A percentile compares a stretch with the other conserved stretches of the same genome.
phyloP scores from a whole-genome alignment of 305 asterid genomes.

The Nicotiana rustica region DNA sequence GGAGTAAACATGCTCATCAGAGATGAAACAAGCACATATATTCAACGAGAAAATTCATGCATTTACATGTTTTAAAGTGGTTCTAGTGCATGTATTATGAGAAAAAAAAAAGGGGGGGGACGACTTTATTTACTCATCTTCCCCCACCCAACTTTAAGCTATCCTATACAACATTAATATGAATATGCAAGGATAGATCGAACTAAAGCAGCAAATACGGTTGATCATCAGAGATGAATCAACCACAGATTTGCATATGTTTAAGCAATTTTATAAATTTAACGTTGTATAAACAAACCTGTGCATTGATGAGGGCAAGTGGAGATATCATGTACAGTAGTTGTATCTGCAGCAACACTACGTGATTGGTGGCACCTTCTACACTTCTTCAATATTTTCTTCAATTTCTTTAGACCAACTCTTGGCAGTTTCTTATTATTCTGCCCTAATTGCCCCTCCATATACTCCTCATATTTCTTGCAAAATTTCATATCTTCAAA shows the following conservation, averaged over 20 bases:
- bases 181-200: background rate
- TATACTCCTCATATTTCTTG: slow-evolving; percentile 92
- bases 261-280: background rate
- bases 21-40: background rate
- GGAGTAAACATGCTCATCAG: background rate
- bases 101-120: too few relatives aligned
- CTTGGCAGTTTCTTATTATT: slow-evolving; percentile 65
- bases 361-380: slow-evolving; percentile 47
- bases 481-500: slow-evolving; percentile 74
- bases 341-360: slow-evolving; percentile 24
- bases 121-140: too few relatives aligned
- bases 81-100: background rate
- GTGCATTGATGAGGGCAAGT: slow-evolving; percentile 76
- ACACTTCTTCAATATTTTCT: slow-evolving; percentile 79
- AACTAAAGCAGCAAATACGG: background rate
- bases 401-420: slow-evolving; percentile 82
- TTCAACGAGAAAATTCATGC: background rate
- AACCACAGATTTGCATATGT: background rate
- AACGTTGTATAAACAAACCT: slow-evolving; percentile 46
- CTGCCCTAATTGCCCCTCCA: slow-evolving; percentile 62
- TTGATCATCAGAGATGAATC: background rate
- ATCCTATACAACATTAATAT: background rate
- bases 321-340: slow-evolving; percentile 36
- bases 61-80: background rate
- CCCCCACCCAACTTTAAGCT: background rate